phyloP scores from a whole-genome alignment of 768 basidiomycete genomes.

The Lactarius tabidus region DNA sequence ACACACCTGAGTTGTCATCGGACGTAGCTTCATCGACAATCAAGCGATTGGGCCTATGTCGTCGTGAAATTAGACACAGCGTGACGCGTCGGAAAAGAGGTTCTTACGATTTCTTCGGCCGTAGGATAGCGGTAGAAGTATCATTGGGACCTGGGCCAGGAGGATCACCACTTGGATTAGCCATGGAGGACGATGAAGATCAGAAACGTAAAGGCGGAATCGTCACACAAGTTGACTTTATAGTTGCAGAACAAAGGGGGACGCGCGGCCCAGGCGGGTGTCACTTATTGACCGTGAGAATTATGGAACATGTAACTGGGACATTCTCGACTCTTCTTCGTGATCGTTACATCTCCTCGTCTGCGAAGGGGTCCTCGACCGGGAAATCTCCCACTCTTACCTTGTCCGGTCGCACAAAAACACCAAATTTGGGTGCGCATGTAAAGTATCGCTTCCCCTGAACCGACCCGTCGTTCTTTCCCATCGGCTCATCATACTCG shows the following conservation, averaged over 20 bases:
- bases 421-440: conserved; percentile 71
- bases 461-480: conserved; percentile 94
- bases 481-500: conserved; percentile 93
- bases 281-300: conserved; percentile 17
- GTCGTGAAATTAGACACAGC: conserved; percentile 24
- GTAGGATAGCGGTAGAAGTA: conserved; percentile 88
- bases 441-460: conserved; percentile 84
- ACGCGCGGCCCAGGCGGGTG: conserved; percentile 23
- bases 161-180: conserved; percentile 80
- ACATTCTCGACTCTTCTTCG: conserved; percentile 18
- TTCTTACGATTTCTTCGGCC: conserved; percentile 95
- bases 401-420: conserved; percentile 82
- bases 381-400: conserved; percentile 85
- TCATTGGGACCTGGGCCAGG: conserved; percentile 87
- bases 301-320: background rate
- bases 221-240: conserved; percentile 8
- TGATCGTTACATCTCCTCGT: conserved; percentile 63
- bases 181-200: conserved; percentile 39
- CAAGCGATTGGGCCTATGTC: conserved; percentile 85
- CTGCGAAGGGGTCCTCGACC: conserved; percentile 70
- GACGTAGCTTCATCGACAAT: conserved; percentile 92
- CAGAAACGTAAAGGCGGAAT: background rate
- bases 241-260: conserved; percentile 13
- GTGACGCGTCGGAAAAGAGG: conserved; percentile 21
- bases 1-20: conserved; percentile 93